Conservation (phyloP, 2,329 filamentous ascomycete species). For the Fusarium gaditjirri region DNA sequence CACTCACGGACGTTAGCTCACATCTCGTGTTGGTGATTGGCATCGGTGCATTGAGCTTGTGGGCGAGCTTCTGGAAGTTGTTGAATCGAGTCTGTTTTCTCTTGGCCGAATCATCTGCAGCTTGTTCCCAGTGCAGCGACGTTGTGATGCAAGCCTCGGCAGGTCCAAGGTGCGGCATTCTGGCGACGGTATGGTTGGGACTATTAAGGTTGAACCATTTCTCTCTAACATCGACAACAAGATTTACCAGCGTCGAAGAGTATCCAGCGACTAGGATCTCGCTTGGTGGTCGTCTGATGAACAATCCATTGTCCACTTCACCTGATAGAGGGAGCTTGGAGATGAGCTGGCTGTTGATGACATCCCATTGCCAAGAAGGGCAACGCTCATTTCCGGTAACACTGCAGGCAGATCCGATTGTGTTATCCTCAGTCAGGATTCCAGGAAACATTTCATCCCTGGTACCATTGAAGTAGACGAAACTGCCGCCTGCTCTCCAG, state of each 20-base stretch:
- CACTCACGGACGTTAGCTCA: slow-evolving; percentile 21
- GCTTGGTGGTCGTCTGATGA: slow-evolving; percentile 20
- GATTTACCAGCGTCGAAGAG: slow-evolving; percentile 16
- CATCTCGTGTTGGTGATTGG: slow-evolving; percentile 32
- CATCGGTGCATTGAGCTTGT: slow-evolving; percentile 21
- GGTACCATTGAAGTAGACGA: slow-evolving; percentile 31
- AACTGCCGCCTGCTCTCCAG: slow-evolving; percentile 33
- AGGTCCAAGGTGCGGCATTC: slow-evolving; percentile 33
- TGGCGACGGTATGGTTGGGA: slow-evolving; percentile 31
- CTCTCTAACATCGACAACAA: slow-evolving; percentile 30
- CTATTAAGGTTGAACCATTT: slow-evolving; percentile 26
- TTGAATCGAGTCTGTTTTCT: slow-evolving; percentile 23
- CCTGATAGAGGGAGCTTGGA: slow-evolving; percentile 27
- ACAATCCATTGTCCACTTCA: slow-evolving; percentile 21
- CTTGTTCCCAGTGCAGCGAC: slow-evolving; percentile 35
- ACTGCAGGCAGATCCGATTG: slow-evolving; percentile 6
- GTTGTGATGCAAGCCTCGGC: slow-evolving; percentile 32
- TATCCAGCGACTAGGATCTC: slow-evolving; percentile 25
- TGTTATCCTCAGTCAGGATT: slow-evolving; percentile 13
- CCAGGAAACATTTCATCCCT: slow-evolving; percentile 24
- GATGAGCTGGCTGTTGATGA: slow-evolving; percentile 32
- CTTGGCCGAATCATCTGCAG: slow-evolving; percentile 20
- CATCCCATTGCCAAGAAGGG: slow-evolving; percentile 39
- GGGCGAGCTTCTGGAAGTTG: slow-evolving; percentile 24
- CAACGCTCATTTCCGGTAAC: slow-evolving; percentile 26